phyloP scores from a whole-genome alignment of 1,139 yeast genomes.

The Trichomonascaceae sp. region DNA sequence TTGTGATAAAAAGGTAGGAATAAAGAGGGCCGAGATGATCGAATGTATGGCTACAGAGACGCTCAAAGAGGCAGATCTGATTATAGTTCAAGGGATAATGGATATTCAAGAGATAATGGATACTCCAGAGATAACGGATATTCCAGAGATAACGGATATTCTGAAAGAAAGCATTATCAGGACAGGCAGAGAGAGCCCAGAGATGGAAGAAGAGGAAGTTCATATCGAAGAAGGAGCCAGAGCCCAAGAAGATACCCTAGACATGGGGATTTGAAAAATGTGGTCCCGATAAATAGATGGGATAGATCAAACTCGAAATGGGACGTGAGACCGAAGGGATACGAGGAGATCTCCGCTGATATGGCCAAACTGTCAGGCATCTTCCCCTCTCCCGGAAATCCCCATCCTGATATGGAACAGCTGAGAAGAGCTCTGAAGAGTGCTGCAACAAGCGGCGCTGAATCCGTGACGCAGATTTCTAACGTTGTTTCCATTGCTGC shows the following conservation, averaged over 20 bases:
- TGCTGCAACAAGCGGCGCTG: slow-evolving; percentile 5
- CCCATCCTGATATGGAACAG: slow-evolving; percentile 35
- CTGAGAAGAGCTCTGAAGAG: slow-evolving; percentile 4
- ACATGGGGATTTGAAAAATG: slow-evolving; percentile 29
- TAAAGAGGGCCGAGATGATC: slow-evolving; percentile 11
- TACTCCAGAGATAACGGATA: not conserved
- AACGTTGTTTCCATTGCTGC: slow-evolving; percentile 7
- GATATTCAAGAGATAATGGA: slow-evolving; percentile 6
- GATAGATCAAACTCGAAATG: slow-evolving; percentile 51
- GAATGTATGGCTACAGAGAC: not conserved
- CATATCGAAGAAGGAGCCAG: slow-evolving; percentile 8
- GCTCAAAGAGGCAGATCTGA: slow-evolving; percentile 4
- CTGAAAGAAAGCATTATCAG: slow-evolving; percentile 10
- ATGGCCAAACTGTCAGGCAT: slow-evolving; percentile 78
- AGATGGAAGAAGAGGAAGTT: slow-evolving; percentile 6
- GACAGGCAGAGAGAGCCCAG: slow-evolving; percentile 8
- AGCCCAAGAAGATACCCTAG: slow-evolving; percentile 8
- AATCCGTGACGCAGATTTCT: not conserved
- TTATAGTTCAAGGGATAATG: not conserved
- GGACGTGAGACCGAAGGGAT: slow-evolving; percentile 73
- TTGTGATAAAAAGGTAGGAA: slow-evolving; percentile 9
- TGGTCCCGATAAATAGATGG: slow-evolving; percentile 41
- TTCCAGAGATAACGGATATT: not conserved
- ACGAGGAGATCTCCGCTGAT: slow-evolving; percentile 69
- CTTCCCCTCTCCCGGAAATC: slow-evolving; percentile 71